phyloP scores from a whole-genome alignment of 192 early-diverging fungal genomes.

The Linnemannia exigua region DNA sequence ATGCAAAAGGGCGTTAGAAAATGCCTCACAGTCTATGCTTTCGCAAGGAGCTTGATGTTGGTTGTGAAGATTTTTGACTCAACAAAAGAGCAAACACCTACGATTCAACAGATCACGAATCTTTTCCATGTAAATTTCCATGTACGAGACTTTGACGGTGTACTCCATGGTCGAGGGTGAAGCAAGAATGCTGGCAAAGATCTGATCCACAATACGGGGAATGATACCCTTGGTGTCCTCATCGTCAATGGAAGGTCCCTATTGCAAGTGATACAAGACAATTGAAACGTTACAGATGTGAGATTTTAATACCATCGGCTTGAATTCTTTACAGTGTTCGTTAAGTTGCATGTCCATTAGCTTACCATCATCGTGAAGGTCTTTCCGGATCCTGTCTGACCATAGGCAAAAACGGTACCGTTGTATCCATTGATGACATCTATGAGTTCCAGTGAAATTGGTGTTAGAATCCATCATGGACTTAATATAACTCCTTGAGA shows the following conservation, averaged over 20 bases:
- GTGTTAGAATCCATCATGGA: neutral
- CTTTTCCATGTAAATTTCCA: constrained; percentile 99
- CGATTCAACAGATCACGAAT: constrained; percentile 96
- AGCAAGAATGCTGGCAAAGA: constrained; percentile 93
- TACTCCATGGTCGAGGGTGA: constrained; percentile 96
- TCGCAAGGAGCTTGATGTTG: neutral
- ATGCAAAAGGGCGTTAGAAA: neutral
- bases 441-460: constrained; percentile 39
- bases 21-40: constrained; percentile 1
- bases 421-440: constrained; percentile 98
- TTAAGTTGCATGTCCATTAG: neutral
- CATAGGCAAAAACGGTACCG: constrained; percentile 99
- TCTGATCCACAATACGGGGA: constrained; percentile 95
- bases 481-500: neutral
- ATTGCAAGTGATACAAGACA: constrained; percentile 10
- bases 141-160: constrained; percentile 98
- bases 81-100: constrained; percentile 48
- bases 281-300: neutral
- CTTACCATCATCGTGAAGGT: constrained; percentile 95
- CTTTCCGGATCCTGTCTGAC: constrained; percentile 99
- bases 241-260: constrained; percentile 96
- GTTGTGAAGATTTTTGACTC: neutral
- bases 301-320: too few relatives aligned
- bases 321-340: neutral
- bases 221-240: constrained; percentile 94